Percentiles rank a stretch among this genome's conserved stretches.
phyloP scores from a whole-genome alignment of 495 filamentous ascomycete species.

The Monascus purpureus region DNA sequence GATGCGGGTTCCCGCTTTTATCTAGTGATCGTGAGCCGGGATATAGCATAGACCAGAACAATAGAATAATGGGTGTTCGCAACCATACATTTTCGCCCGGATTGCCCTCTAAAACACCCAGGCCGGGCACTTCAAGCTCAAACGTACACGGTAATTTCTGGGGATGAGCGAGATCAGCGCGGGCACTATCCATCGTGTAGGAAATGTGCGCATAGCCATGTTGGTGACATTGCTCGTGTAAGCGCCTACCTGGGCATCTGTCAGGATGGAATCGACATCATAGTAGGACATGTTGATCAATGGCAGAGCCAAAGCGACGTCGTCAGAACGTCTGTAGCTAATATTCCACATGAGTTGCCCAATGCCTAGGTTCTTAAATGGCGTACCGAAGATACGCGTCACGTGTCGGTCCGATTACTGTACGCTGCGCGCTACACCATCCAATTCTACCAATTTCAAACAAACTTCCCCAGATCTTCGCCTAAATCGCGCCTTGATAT shows the following conservation, averaged over 20 bases:
- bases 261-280: conserved; percentile 85
- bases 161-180: too few species aligned
- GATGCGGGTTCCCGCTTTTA: conserved; percentile 66
- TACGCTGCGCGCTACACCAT: too few species aligned
- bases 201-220: too few species aligned
- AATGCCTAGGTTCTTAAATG: too few species aligned
- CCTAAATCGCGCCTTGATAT: too few species aligned
- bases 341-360: too few species aligned
- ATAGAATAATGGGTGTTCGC: background rate
- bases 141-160: conserved; percentile 97
- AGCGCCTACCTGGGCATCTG: conserved; percentile 63
- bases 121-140: conserved; percentile 69
- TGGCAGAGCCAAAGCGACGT: background rate
- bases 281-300: conserved; percentile 60
- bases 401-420: too few species aligned
- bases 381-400: too few species aligned
- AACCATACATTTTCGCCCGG: conserved; percentile 43
- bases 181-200: too few species aligned
- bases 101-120: conserved; percentile 80
- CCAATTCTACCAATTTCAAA: too few species aligned
- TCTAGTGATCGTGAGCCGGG: too few species aligned
- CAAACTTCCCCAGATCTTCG: too few species aligned
- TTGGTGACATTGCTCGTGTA: conserved; percentile 1
- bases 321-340: background rate
- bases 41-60: background rate